Evolutionary conservation across 352 stramenopile genomes (phyloP).

Genomic region (Pythium aristosporum): DNA sequence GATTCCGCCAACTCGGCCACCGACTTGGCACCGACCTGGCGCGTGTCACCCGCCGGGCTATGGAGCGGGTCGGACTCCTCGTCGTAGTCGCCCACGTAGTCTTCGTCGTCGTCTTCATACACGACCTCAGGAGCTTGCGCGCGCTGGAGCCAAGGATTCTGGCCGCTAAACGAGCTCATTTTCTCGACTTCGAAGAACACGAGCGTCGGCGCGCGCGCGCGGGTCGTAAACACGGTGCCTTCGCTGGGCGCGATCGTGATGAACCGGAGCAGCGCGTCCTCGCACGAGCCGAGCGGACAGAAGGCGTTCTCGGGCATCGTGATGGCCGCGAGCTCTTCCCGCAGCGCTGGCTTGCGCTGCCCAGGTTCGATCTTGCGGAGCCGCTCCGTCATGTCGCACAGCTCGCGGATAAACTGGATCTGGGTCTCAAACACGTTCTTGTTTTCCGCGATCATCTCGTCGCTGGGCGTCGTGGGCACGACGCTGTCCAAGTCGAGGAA

Average conservation of each 20-base stretch:
- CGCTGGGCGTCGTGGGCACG: constrained; percentile 3
- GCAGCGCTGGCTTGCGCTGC: constrained; percentile 61
- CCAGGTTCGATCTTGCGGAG: constrained; percentile 55
- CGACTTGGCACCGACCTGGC: background rate
- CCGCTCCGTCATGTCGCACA: constrained; percentile 76
- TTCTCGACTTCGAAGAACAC: constrained; percentile 84
- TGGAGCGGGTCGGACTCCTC: constrained; percentile 8
- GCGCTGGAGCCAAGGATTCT: constrained; percentile 58
- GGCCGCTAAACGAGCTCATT: constrained; percentile 34
- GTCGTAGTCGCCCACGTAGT: background rate
- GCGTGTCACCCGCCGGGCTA: background rate
- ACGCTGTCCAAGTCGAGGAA: constrained; percentile 42
- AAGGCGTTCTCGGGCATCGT: constrained; percentile 58
- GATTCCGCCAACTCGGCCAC: background rate
- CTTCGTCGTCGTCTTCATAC: constrained; percentile 11
- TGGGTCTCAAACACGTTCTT: constrained; percentile 63
- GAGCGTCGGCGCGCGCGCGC: constrained; percentile 76
- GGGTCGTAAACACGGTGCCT: constrained; percentile 87
- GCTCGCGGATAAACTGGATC: constrained; percentile 65
- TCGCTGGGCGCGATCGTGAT: constrained; percentile 62
- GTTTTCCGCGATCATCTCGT: constrained; percentile 31
- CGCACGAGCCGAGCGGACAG: constrained; percentile 66
- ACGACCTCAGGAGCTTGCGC: constrained; percentile 14
- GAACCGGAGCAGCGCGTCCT: constrained; percentile 61
- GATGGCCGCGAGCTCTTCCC: constrained; percentile 58